These are phyloP conservation scores for Blastobotrys ciferrii DNA, from an alignment of 1,139 yeast genomes.

Conservation along the genomic window DNA sequence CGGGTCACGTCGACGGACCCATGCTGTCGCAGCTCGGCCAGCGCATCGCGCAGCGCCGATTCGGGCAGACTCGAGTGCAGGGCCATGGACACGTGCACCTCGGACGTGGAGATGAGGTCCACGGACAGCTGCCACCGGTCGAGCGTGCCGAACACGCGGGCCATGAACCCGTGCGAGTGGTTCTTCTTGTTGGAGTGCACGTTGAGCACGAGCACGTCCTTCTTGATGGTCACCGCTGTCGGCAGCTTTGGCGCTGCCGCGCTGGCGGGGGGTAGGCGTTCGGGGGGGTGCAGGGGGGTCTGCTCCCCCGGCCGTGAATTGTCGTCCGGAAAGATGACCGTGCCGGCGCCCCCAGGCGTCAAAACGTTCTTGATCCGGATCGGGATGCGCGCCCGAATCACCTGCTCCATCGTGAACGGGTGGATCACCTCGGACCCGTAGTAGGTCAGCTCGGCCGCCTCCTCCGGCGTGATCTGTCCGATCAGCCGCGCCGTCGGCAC, in stretches of 20 bases:
- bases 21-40: constrained; percentile 70
- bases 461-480: constrained; percentile 92
- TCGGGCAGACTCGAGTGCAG: constrained; percentile 68
- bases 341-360: constrained; percentile 87
- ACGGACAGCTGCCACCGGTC: constrained; percentile 86
- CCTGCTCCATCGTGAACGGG: constrained; percentile 99
- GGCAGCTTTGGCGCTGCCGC: constrained; percentile 58
- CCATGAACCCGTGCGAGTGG: constrained; percentile 90
- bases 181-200: constrained; percentile 93
- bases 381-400: constrained; percentile 91
- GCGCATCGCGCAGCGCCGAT: constrained; percentile 60
- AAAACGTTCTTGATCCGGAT: constrained; percentile 94
- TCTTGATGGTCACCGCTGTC: constrained; percentile 95
- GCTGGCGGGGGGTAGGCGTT: constrained; percentile 42
- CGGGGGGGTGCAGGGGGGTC: constrained; percentile 95
- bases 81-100: constrained; percentile 98
- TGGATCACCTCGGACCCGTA: constrained; percentile 98
- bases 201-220: constrained; percentile 85
- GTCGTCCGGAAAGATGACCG: constrained; percentile 91
- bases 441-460: constrained; percentile 95
- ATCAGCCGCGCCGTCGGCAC: constrained; percentile 86
- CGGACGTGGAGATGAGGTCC: constrained; percentile 93
- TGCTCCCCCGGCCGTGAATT: constrained; percentile 80
- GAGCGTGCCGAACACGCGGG: constrained; percentile 80
- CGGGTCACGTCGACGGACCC: constrained; percentile 89